Base-by-base conservation (phyloP, 2,329 filamentous ascomycete genomes). In the Penicillium sp. region DNA sequence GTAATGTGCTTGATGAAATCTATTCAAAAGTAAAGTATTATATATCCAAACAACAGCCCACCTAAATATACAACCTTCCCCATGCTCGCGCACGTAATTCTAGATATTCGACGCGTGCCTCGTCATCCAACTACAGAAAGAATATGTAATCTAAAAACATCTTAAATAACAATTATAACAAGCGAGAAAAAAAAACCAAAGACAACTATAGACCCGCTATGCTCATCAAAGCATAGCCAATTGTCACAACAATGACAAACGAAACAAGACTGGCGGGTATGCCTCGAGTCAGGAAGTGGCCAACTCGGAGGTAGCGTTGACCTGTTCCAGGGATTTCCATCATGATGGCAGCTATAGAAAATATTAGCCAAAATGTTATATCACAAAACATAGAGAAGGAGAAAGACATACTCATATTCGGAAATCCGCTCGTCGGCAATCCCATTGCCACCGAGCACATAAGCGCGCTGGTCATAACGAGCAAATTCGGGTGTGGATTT, bases 371-470 rank as follows among this genome's bases (percentile, higher is more conserved):
- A 35, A 18, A 28, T 57, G 30, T 26, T n/a, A 20, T 16, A n/a
- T 30, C 18, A 21, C 3, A 21, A 28, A 18, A 8, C 6, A 23
- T 8, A 52, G 33, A 58, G 21, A 38, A 40, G 11, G 56, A 43
- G 42, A 18, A 46, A 26, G 47, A 89, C 91, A 81, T 84, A 96
- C 92, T 99, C 94, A 99, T 99, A 65, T 99, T 99, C 1, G 94
- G 94, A 77, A 99, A 99, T 8, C 94, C 95, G 70, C 88, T 93
- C 0, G 94, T 99, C 2, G 94, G 94, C 73, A 99, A 74, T 12
- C 87, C 94, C 94, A 99, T 99, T 2, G 91, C 94, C n/a, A 92
- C 92, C 62, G 88, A 93, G 69, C 94, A 97, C 91, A 99, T 99
- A 61, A 99, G 77, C 11, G 96, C 93, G 55, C 89, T 87, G 0